Percentiles rank a stretch among this genome's conserved stretches.
These are phyloP conservation scores for Phytomonas francai DNA, from an alignment of 208 protist species.

Conservation along the genomic window DNA sequence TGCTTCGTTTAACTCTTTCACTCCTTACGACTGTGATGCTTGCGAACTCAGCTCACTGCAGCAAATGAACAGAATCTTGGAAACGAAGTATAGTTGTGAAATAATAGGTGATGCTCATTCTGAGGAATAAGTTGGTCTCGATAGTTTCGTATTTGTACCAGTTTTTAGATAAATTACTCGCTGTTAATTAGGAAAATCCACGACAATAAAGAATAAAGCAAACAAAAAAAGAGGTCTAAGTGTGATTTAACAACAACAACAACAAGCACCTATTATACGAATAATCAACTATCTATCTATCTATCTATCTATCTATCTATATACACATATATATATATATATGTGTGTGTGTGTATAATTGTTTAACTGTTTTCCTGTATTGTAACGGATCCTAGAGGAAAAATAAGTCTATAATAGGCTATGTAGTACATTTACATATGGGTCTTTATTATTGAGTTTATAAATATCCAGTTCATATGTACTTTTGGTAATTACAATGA, in stretches of 20 bases:
- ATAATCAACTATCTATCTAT: too few relatives aligned
- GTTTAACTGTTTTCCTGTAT: neutral
- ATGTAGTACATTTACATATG: neutral
- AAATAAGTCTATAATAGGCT: neutral
- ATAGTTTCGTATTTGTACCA: neutral
- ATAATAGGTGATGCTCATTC: neutral
- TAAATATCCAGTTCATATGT: neutral
- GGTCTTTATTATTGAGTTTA: neutral
- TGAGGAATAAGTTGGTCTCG: neutral
- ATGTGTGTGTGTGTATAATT: too few relatives aligned
- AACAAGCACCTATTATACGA: neutral
- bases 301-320: too few relatives aligned
- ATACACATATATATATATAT: too few relatives aligned
- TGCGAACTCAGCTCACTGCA: neutral
- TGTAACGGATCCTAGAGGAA: neutral
- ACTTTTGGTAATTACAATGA: neutral
- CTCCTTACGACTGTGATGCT: neutral
- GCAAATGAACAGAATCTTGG: neutral
- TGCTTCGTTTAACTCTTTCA: constrained; percentile 9
- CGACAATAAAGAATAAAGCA: neutral
- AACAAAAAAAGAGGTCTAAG: neutral
- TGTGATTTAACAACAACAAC: neutral
- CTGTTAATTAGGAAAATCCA: neutral
- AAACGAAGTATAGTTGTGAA: neutral
- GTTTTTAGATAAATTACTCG: neutral